These are phyloP conservation scores for Triticum urartu DNA, from an alignment of 176 grass and related monocot species.

Conservation along the genomic window DNA sequence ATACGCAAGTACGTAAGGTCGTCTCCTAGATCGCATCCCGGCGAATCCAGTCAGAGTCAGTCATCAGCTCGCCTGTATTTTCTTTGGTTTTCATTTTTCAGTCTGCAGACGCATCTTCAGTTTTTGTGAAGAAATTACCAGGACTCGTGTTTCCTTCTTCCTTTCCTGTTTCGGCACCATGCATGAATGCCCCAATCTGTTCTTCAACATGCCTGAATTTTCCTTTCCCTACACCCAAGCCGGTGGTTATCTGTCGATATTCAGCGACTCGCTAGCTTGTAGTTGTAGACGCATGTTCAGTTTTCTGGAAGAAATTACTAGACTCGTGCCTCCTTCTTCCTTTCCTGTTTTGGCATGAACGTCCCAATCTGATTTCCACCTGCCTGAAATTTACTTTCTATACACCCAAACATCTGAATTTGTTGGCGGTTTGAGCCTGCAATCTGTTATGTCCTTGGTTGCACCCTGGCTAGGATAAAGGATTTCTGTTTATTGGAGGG, in stretches of 20 bases:
- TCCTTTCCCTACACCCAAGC: not conserved
- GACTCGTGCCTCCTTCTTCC: not conserved
- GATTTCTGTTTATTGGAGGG: slow-evolving; percentile 10
- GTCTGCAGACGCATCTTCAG: not conserved
- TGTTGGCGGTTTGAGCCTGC: no score
- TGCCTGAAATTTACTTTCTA: not conserved
- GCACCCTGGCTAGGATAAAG: slow-evolving; percentile 14
- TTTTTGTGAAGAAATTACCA: not conserved
- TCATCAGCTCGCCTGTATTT: not conserved
- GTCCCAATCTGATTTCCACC: not conserved
- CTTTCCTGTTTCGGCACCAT: not conserved
- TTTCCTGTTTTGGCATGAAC: not conserved
- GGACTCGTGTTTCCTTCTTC: not conserved
- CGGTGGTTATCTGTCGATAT: no score
- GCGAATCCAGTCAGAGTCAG: not conserved
- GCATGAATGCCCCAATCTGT: not conserved
- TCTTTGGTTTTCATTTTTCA: not conserved
- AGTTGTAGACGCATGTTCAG: not conserved
- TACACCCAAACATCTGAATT: not conserved
- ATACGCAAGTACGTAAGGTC: not conserved
- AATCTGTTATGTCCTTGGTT: not conserved
- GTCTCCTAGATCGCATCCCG: not conserved
- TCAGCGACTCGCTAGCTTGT: no score
- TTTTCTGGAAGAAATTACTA: not conserved
- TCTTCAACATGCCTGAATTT: not conserved